phyloP scores from a whole-genome alignment of 306 rosid genomes.

The Trichosanthes truncata region DNA sequence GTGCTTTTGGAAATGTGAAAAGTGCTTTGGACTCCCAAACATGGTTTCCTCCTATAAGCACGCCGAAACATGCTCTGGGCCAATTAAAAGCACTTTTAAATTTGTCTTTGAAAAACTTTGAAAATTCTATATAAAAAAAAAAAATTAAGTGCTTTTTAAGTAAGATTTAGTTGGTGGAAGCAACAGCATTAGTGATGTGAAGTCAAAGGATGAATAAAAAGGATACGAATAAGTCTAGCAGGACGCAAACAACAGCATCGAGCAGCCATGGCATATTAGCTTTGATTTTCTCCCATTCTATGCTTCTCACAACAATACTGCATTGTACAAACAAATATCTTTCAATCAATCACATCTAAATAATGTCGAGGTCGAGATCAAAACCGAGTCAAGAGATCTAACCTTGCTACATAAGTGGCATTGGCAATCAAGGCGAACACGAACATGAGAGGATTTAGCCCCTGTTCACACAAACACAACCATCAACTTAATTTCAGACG shows the following conservation, averaged over 20 bases:
- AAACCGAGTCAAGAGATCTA: neutral
- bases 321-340: neutral
- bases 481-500: neutral
- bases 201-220: neutral
- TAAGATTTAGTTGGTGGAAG: neutral
- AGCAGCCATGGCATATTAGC: constrained; percentile 90
- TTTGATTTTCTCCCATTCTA: constrained; percentile 66
- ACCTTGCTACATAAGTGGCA: constrained; percentile 75
- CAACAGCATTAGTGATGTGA: neutral
- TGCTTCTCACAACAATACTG: constrained; percentile 74
- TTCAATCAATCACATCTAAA: neutral
- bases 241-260: constrained; percentile 84
- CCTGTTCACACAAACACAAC: constrained; percentile 25
- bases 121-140: too few species aligned
- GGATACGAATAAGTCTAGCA: constrained; percentile 92
- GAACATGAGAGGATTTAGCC: constrained; percentile 92
- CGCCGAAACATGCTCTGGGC: too few species aligned
- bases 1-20: too few species aligned
- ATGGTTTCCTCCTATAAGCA: too few species aligned
- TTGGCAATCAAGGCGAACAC: constrained; percentile 82
- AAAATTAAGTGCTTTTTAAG: too few species aligned
- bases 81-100: too few species aligned
- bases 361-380: neutral
- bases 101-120: too few species aligned
- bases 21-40: too few species aligned